Conservation (phyloP, 345 rosid genomes). For the Reutealis trisperma region DNA sequence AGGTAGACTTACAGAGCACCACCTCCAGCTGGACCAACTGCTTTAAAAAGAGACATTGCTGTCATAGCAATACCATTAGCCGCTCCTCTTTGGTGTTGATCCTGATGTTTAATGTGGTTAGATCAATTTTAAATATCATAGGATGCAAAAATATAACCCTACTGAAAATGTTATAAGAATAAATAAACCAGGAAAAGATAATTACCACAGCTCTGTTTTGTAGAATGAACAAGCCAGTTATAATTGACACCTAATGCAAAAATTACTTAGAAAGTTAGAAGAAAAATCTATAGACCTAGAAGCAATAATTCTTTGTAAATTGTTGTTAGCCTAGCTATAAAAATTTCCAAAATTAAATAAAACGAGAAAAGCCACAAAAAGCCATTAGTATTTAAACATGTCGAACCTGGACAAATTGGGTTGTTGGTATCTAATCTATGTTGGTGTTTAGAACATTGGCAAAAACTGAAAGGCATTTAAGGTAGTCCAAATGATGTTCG, state of each 20-base stretch:
- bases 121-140: not conserved
- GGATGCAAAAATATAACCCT: not conserved
- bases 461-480: no score
- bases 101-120: constrained; percentile 31
- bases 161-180: not conserved
- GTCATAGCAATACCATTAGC: constrained; percentile 61
- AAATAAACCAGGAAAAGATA: not conserved
- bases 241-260: constrained; percentile 38
- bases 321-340: not conserved
- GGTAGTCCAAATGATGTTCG: no score
- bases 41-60: constrained; percentile 53
- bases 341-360: not conserved
- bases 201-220: constrained; percentile 66
- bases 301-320: not conserved
- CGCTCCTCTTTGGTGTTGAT: constrained; percentile 57
- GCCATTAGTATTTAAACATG: no score
- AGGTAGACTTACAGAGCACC: constrained; percentile 49
- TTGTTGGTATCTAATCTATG: no score
- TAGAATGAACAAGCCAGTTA: constrained; percentile 60
- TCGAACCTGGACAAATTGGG: no score
- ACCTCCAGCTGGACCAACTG: constrained; percentile 55
- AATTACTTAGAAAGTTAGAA: not conserved
- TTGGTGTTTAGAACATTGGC: no score
- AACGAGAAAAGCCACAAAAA: not conserved
- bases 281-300: no score